Conservation (phyloP, 225 moss, liverwort and hornwort species). For the Anthoceros angustus region DNA sequence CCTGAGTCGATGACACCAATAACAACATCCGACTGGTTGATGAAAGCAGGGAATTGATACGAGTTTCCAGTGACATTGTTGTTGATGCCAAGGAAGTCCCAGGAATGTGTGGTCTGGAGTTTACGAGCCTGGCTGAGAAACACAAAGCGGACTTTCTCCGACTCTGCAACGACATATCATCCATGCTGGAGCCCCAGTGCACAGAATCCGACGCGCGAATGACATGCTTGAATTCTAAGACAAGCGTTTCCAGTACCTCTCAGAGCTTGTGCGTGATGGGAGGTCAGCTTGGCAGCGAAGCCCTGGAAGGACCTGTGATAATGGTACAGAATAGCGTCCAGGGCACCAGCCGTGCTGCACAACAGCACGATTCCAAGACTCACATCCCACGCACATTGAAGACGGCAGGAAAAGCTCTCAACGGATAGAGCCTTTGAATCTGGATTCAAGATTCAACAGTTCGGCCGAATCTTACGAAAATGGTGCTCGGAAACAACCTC, state of each 20-base stretch:
- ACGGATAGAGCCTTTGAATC: too few relatives aligned
- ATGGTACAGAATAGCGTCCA: not conserved
- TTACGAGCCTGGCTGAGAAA: not conserved
- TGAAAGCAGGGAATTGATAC: not conserved
- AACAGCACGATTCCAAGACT: not conserved
- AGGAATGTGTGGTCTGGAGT: not conserved
- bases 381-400: too few relatives aligned
- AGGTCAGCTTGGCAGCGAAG: not conserved
- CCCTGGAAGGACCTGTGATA: slow-evolving; percentile 2
- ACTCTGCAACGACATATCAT: not conserved
- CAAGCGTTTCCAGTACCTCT: not conserved
- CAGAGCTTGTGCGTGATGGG: not conserved
- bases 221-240: too few relatives aligned
- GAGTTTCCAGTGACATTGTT: not conserved
- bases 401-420: too few relatives aligned
- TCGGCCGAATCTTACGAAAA: not conserved
- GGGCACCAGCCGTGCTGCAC: not conserved
- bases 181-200: not conserved
- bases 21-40: not conserved
- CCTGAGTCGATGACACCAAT: not conserved
- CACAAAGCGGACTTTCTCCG: not conserved
- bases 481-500: slow-evolving; percentile 1
- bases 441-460: too few relatives aligned
- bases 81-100: not conserved
- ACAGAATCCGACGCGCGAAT: too few relatives aligned